Evolutionary conservation across 306 rosid genomes (phyloP), one percentile per base, ranked within the genome.

Genomic region (Cucumis cinereus): DNA sequence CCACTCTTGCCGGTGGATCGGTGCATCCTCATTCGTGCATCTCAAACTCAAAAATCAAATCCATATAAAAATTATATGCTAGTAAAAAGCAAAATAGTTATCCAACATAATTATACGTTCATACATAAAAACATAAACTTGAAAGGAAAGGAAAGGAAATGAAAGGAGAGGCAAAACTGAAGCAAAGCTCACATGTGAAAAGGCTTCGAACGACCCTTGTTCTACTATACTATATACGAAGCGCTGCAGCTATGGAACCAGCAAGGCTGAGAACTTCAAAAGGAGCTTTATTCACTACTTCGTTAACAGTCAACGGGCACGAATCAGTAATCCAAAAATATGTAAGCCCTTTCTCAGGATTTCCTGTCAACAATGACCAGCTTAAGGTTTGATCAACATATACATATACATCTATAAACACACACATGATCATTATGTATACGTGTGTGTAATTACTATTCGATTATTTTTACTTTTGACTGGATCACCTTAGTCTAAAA

Each of bases 241-340:
- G 91, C 69, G 89, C 79, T 68, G 95, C 81, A 9, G 96, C 92
- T 83, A 93, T 89, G 60, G 98, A 89, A 70, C 90, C 85, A 11
- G 96, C 90, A 14, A 93, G 88, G 87, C 98, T 89, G 68, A 93
- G 95, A 84, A 93, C 81, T 86, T 94, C 95, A 84, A 94, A 94
- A 16, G 99, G 99, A 57, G 87, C 87, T 63, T 41, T 92, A 77
- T 82, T 79, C 85, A n/a, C 81, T 79, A 94, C 92, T 17, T 86
- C 92, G 78, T 81, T 87, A 77, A 87, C 96, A 0, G 99, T 90
- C 78, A 84, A 55, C 28, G 99, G 97, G 74, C 97, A 94, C 35
- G 97, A 94, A 79, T 94, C 99, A 61, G 99, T 89, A 71, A 94
- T 92, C 99, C 99, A 92, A 84, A 94, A 94, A 86, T 88, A 94